Base-by-base conservation (phyloP, 192 early-diverging fungal species). In the Dimargaris cristalligena region DNA sequence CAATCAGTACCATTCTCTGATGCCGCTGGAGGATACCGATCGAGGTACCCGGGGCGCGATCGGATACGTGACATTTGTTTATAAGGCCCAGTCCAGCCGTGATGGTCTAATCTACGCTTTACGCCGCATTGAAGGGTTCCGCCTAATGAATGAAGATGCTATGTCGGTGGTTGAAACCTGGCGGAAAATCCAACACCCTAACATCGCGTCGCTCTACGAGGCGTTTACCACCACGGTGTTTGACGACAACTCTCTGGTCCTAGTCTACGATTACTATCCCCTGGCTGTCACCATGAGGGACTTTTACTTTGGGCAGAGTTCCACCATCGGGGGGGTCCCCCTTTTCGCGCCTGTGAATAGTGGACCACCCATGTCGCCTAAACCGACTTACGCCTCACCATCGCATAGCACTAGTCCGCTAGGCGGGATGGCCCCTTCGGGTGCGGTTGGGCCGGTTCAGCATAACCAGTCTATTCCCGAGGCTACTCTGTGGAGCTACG, bases 191-290 rank as follows among this genome's bases (percentile, higher is more conserved):
- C 73, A 80, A 38, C 88, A 90, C 64, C 78, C 91, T 13, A 87
- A 83, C 58, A 73, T 97, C 52, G 89, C 90, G 8, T 88, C 83
- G 30, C 75, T 97, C 26, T 76, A 86, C 18, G 93, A 97, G 70
- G 96, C 87, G 26, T 97, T 99, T 63, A 91, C 93, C 1, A 97
- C 92, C 6, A 87, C 84, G 44, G 89, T 89, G 2, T 97, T 97
- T 80, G 91, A 90, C 18, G 94, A 97, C 65, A 79, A 85, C 86
- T 82, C 95, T n/a, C 75, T 99, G n/a, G 81, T 97, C 11, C 79
- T 99, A 63, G 92, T 96, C 4, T 93, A 90, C 65, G 94, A 97
- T 66, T 95, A 87, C 67, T 85, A 91, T 72, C 93, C 93, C 10
- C 60, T 68, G 46, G 58, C 74, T 22, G 50, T 60, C 49, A 67